phyloP scores from a whole-genome alignment of 225 moss, liverwort and hornwort genomes.

The Polytrichum commune region DNA sequence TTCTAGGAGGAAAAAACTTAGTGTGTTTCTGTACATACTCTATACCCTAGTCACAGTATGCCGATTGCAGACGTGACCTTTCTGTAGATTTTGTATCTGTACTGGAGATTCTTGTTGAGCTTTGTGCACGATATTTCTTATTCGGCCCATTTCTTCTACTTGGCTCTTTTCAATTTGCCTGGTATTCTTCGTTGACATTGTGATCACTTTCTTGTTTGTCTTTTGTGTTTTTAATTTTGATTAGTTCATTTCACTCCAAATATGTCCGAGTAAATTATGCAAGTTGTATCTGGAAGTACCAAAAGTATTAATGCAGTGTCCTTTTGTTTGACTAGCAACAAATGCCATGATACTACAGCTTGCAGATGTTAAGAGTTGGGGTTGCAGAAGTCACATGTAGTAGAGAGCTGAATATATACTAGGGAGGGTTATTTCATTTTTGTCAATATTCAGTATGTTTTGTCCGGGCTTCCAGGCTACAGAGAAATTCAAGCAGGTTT shows the following conservation, averaged over 20 bases:
- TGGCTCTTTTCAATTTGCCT: neutral
- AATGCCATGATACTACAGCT: neutral
- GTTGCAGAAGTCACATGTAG: too few species aligned
- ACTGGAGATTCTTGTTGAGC: constrained; percentile 6
- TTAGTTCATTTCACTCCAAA: neutral
- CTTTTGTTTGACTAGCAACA: neutral
- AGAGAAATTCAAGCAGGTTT: too few species aligned
- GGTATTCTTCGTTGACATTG: neutral
- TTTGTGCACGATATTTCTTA: neutral
- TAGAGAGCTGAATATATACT: too few species aligned
- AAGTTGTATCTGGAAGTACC: neutral
- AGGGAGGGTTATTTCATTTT: too few species aligned
- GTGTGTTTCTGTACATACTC: constrained; percentile 32
- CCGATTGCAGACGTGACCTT: constrained; percentile 32
- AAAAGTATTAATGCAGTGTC: neutral
- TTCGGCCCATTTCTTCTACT: neutral
- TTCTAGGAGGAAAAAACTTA: constrained; percentile 19
- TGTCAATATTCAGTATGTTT: too few species aligned
- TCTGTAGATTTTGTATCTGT: constrained; percentile 32
- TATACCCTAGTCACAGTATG: constrained; percentile 25
- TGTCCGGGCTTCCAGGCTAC: too few species aligned
- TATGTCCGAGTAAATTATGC: neutral
- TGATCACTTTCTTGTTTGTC: neutral
- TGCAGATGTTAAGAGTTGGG: too few species aligned
- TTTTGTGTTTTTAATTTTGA: neutral